phyloP scores from a whole-genome alignment of 179 eudicot species.

The Carnegiea gigantea region DNA sequence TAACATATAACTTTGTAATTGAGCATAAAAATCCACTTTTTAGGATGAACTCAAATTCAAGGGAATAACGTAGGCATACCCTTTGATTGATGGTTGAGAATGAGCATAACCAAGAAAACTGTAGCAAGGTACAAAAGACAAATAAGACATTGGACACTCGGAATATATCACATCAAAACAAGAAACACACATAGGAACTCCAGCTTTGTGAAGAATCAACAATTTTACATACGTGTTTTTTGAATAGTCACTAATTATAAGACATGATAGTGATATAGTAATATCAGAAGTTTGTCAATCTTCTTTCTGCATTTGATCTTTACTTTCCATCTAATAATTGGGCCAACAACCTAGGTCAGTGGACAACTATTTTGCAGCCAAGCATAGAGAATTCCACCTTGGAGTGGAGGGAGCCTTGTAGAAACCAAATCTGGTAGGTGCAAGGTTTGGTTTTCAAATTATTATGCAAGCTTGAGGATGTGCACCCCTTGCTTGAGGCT shows the following conservation, averaged over 20 bases:
- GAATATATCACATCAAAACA: neutral
- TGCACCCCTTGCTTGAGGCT: too few relatives aligned
- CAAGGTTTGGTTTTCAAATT: too few relatives aligned
- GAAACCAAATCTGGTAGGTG: too few relatives aligned
- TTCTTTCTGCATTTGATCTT: neutral
- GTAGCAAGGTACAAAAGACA: neutral
- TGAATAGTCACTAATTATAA: too few relatives aligned
- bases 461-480: too few relatives aligned
- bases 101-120: slow-evolving; percentile 2
- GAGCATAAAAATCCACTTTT: neutral
- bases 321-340: neutral
- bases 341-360: neutral
- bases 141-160: neutral
- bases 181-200: neutral
- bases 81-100: neutral
- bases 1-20: neutral
- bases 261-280: neutral
- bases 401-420: too few relatives aligned
- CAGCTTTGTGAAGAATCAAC: too few relatives aligned
- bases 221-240: too few relatives aligned
- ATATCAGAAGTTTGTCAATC: neutral
- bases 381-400: too few relatives aligned
- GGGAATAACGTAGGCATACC: neutral
- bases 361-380: neutral
- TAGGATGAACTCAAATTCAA: neutral